Evolutionary conservation across 257 asterid species (phyloP).

Genomic region (Ballota nigra): DNA sequence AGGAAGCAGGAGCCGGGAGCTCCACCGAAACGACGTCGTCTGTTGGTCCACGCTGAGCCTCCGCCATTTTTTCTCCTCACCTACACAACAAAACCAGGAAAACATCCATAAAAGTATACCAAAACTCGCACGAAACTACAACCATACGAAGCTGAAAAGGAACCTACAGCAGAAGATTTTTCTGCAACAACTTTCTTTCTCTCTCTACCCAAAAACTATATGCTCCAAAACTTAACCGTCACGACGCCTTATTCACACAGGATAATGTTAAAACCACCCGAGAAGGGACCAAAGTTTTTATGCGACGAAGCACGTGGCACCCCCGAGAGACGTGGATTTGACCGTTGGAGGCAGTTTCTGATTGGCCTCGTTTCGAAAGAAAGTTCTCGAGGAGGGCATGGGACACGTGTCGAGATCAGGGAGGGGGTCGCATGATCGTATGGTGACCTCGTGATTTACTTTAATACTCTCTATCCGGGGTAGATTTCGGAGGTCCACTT

Average conservation of each 20-base stretch:
- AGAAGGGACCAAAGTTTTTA: conserved; percentile 12
- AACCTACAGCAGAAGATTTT: conserved; percentile 9
- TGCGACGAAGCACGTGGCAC: conserved; percentile 35
- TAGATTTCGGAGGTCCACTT: not conserved
- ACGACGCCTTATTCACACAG: conserved; percentile 27
- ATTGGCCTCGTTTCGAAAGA: conserved; percentile 28
- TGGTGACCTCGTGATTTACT: conserved; percentile 23
- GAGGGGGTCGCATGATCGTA: conserved; percentile 21
- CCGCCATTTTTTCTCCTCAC: conserved; percentile 40
- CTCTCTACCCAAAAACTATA: conserved; percentile 30
- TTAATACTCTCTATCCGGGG: conserved; percentile 18
- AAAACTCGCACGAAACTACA: conserved; percentile 9
- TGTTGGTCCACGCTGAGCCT: conserved; percentile 21
- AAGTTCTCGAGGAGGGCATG: conserved; percentile 18
- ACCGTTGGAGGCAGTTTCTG: conserved; percentile 32
- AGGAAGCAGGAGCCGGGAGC: conserved; percentile 69
- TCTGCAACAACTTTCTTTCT: conserved; percentile 27
- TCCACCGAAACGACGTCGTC: conserved; percentile 54
- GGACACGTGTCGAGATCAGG: conserved; percentile 39
- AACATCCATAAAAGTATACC: conserved; percentile 15
- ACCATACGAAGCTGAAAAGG: not conserved
- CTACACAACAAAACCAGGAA: conserved; percentile 32
- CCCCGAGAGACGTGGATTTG: conserved; percentile 29
- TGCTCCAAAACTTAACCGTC: conserved; percentile 43
- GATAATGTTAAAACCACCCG: conserved; percentile 37